These are phyloP conservation scores for Trichothecium sympodiale DNA, from an alignment of 2,329 filamentous ascomycete genomes.

Conservation along the genomic window DNA sequence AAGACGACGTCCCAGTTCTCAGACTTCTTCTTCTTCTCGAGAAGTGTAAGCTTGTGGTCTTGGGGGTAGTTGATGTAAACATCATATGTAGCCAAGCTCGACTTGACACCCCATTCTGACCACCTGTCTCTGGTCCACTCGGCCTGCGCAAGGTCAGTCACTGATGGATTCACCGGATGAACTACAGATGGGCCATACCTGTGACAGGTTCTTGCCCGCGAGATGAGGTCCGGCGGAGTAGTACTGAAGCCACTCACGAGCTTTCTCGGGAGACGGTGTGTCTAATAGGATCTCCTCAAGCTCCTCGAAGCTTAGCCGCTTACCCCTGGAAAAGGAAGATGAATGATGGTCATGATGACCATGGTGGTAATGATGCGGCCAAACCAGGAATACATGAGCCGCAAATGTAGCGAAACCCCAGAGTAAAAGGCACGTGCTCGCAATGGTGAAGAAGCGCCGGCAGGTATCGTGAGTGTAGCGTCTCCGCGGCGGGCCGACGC, in stretches of 20 bases:
- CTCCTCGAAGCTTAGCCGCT: constrained; percentile 30
- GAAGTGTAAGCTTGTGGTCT: constrained; percentile 56
- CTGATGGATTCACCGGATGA: background rate
- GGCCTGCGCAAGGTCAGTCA: constrained; percentile 31
- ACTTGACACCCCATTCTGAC: constrained; percentile 58
- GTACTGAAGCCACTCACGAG: constrained; percentile 64
- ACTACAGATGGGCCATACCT: constrained; percentile 28
- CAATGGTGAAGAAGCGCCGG: constrained; percentile 56
- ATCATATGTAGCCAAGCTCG: constrained; percentile 59
- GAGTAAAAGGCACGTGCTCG: constrained; percentile 42
- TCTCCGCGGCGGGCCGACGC: constrained; percentile 36
- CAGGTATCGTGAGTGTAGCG: constrained; percentile 49
- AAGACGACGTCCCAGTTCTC: constrained; percentile 53
- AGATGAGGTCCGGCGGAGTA: constrained; percentile 69
- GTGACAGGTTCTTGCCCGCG: constrained; percentile 66
- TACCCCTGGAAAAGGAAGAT: constrained; percentile 11
- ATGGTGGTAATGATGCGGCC: constrained; percentile 22
- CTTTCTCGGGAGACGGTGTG: constrained; percentile 44
- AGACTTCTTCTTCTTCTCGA: constrained; percentile 35
- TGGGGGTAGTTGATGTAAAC: constrained; percentile 69
- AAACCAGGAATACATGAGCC: constrained; percentile 31
- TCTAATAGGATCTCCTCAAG: constrained; percentile 46
- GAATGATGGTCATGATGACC: constrained; percentile 16
- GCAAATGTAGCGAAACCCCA: constrained; percentile 38
- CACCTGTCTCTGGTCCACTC: constrained; percentile 66